Evolutionary conservation across 352 stramenopile genomes (phyloP).

Genomic region (Phytophthora multivora): DNA sequence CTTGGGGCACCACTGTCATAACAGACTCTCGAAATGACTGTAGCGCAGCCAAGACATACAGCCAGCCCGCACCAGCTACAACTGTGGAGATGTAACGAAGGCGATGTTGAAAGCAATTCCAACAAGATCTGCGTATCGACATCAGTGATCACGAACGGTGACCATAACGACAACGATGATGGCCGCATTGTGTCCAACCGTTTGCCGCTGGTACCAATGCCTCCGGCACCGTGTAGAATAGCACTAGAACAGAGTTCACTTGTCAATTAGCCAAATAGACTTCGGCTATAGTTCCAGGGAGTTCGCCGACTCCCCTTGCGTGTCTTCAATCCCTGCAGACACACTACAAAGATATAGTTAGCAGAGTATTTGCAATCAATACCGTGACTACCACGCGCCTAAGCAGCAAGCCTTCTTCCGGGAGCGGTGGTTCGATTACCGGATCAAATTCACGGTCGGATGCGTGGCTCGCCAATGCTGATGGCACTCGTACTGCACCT

Average conservation of each 20-base stretch:
- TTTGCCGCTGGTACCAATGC: background rate
- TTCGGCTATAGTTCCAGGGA: background rate
- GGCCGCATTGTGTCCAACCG: background rate
- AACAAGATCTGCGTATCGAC: background rate
- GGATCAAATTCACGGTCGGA: background rate
- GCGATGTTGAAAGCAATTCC: no score
- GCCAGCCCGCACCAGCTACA: no score
- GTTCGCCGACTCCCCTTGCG: background rate
- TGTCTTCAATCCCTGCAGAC: background rate
- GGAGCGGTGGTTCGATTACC: background rate
- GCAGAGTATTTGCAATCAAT: background rate
- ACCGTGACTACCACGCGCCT: background rate
- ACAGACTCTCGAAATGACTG: background rate
- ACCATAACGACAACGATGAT: background rate
- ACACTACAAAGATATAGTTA: conserved; percentile 8
- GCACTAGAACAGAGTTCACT: background rate
- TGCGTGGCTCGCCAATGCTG: no score
- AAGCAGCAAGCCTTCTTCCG: no score
- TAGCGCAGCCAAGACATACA: no score
- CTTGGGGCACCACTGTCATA: background rate
- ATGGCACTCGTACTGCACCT: no score
- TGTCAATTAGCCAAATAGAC: background rate
- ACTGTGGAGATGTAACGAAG: no score
- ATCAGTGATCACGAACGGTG: background rate
- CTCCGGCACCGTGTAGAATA: background rate